These are phyloP conservation scores for Farysia itapuensis DNA, from an alignment of 1,284 basidiomycete genomes.

Conservation along the genomic window DNA sequence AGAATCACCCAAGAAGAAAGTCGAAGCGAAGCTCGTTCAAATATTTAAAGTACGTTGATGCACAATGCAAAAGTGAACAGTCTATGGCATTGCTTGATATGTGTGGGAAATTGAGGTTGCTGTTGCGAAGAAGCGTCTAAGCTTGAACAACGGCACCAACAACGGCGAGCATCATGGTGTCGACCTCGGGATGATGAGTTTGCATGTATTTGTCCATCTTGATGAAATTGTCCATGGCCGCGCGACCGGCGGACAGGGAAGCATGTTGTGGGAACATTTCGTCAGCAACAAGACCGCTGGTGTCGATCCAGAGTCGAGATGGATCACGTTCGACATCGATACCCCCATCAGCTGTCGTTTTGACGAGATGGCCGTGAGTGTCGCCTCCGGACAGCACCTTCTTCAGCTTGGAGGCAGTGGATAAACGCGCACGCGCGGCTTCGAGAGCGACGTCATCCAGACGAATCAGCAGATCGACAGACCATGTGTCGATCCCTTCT, in stretches of 20 bases:
- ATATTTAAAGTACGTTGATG: slow-evolving; percentile 3
- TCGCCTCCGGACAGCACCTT: not conserved
- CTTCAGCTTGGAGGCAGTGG: slow-evolving; percentile 4
- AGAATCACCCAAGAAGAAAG: not conserved
- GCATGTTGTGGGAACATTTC: slow-evolving; percentile 54
- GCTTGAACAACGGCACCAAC: slow-evolving; percentile 49
- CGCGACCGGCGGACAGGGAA: slow-evolving; percentile 6
- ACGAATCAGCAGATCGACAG: slow-evolving; percentile 71
- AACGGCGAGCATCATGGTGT: slow-evolving; percentile 55
- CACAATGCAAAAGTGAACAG: no score
- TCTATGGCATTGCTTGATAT: no score
- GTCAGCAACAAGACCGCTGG: slow-evolving; percentile 33
- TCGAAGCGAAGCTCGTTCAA: not conserved
- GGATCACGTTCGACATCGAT: slow-evolving; percentile 15
- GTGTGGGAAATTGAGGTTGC: no score
- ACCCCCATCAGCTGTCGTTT: not conserved
- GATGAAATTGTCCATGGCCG: slow-evolving; percentile 37
- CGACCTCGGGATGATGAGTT: slow-evolving; percentile 50
- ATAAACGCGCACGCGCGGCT: slow-evolving; percentile 6
- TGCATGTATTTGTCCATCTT: slow-evolving; percentile 46
- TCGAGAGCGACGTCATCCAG: slow-evolving; percentile 51
- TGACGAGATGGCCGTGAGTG: no score
- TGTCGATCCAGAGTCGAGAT: slow-evolving; percentile 43
- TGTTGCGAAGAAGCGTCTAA: slow-evolving; percentile 1
- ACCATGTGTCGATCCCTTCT: slow-evolving; percentile 74